Evolutionary conservation across 192 early-diverging fungal genomes (phyloP).

Genomic region (Coemansia sp.): DNA sequence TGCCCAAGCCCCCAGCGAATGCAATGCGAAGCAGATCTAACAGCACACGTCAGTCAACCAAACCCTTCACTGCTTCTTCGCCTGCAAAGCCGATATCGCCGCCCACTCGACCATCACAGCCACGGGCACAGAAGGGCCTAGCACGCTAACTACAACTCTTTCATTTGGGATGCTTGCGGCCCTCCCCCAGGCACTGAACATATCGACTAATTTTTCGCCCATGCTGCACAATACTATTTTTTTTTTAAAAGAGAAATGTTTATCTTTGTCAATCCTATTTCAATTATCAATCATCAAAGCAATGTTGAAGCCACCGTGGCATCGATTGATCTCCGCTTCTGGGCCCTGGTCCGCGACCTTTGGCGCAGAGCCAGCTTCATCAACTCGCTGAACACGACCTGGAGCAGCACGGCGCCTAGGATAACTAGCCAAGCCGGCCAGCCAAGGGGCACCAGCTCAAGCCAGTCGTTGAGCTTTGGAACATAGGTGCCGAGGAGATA

Average conservation of each 20-base stretch:
- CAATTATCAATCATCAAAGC: neutral
- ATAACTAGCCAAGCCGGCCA: slow-evolving; percentile 70
- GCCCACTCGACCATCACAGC: slow-evolving; percentile 39
- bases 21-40: slow-evolving; percentile 29
- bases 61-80: slow-evolving; percentile 15
- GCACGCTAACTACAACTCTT: slow-evolving; percentile 12
- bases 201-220: neutral
- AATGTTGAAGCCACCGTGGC: neutral
- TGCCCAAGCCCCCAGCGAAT: slow-evolving; percentile 15
- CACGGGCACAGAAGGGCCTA: slow-evolving; percentile 40
- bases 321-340: neutral
- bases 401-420: slow-evolving; percentile 59
- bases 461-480: slow-evolving; percentile 67
- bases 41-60: slow-evolving; percentile 11
- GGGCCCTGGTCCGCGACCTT: slow-evolving; percentile 5
- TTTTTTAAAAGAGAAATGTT: neutral
- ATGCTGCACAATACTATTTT: neutral
- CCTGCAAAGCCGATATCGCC: slow-evolving; percentile 21
- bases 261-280: neutral
- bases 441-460: slow-evolving; percentile 60
- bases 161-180: neutral
- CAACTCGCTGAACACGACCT: slow-evolving; percentile 62
- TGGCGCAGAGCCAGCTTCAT: slow-evolving; percentile 62
- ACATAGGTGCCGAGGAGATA: slow-evolving; percentile 82
- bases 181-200: slow-evolving; percentile 14